Evolutionary conservation across 257 asterid genomes (phyloP).

Genomic region (Cinchona pubescens): DNA sequence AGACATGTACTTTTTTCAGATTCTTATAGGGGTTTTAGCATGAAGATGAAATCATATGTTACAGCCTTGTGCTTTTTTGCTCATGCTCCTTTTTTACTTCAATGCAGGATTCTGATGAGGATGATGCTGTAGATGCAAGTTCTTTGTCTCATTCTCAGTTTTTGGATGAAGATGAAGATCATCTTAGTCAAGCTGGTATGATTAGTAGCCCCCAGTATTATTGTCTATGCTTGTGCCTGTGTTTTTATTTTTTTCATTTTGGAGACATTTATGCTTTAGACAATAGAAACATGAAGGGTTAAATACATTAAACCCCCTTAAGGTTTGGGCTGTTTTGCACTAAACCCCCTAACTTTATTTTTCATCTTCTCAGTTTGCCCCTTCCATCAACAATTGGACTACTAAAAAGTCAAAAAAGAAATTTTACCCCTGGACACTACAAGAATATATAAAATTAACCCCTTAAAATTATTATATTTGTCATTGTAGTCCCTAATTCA

Average conservation of each 20-base stretch:
- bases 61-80: not conserved
- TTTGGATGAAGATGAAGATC: constrained; percentile 50
- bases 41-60: not conserved
- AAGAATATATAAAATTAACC: too few relatives aligned
- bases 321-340: too few relatives aligned
- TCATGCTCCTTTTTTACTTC: constrained; percentile 9
- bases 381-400: too few relatives aligned
- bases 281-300: too few relatives aligned
- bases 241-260: not conserved
- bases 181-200: constrained; percentile 35
- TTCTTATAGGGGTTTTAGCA: not conserved
- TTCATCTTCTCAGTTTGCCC: too few relatives aligned
- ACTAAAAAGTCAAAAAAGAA: too few relatives aligned
- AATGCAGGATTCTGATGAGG: constrained; percentile 53
- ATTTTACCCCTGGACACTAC: too few relatives aligned
- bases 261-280: not conserved
- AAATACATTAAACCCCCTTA: too few relatives aligned
- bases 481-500: too few relatives aligned
- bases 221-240: not conserved
- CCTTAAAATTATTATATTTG: too few relatives aligned
- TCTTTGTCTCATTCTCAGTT: constrained; percentile 31
- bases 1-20: not conserved
- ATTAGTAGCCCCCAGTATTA: constrained; percentile 2
- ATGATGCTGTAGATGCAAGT: constrained; percentile 24
- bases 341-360: too few relatives aligned